Evolutionary conservation across 345 rosid genomes (phyloP), one percentile per base, ranked within the genome.

Genomic region (Trapa incisa): DNA sequence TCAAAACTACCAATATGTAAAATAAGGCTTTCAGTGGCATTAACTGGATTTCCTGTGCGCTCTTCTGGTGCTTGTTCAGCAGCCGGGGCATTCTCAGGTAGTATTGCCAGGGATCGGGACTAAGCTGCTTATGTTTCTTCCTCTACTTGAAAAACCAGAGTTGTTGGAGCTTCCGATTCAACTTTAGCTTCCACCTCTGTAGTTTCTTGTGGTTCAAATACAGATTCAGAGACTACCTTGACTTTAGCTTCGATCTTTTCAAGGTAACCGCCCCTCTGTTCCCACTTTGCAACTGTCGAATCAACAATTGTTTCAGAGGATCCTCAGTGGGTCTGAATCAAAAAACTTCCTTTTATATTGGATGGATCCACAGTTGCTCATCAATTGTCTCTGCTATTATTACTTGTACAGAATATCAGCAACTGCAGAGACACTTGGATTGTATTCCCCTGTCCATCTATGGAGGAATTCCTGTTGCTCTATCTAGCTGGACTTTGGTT

Each of bases 31-130:
- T 38, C 6, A 58, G 32, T 6, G 37, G 38, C 64, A 68, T 81
- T 56, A 8, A 87, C 94, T 76, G 80, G 77, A 66, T 72, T 83
- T 72, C 68, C 82, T 4, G 75, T 68, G 72, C 69, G 80, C 71
- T 22, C 29, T 22, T 57, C 75, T 47, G 71, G 68, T 65, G 58
- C 61, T 50, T 72, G 79, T 67, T 54, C 67, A 47, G 65, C 64
- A 50, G 47, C 52, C 5, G 70, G 53, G 39, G 10, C 39, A 32
- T 68, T 36, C 1, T 57, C 64, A 6, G 47, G 69, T 33, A 37
- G 45, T 22, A 22, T 0, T 8, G 69, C 29, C 8, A 9, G 43
- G 37, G 42, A 32, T 65, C 0, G 56, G 53, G 2, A 35, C 68
- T 39, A 65, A 35, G 22, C 65, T 62, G 8, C 62, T 36, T 43